Conservation (phyloP, 441 rosid genomes). For the Jatropha podagrica region DNA sequence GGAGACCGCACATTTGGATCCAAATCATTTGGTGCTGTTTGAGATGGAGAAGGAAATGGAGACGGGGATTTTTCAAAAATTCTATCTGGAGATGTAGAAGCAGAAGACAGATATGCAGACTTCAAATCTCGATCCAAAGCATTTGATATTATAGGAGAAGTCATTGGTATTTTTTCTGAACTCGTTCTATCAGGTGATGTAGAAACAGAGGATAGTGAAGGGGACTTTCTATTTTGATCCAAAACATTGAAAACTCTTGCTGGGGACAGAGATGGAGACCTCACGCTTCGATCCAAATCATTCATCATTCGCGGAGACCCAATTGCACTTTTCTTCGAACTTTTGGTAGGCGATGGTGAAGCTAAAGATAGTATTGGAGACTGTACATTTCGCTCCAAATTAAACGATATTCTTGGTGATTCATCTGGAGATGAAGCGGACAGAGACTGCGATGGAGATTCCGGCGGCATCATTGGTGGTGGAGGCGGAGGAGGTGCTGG, state of each 20-base stretch:
- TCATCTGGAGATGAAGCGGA: slow-evolving; percentile 27
- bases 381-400: slow-evolving; percentile 28
- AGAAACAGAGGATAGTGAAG: slow-evolving; percentile 22
- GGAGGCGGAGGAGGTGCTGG: slow-evolving; percentile 22
- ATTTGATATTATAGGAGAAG: slow-evolving; percentile 33
- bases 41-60: slow-evolving; percentile 36
- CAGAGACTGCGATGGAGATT: slow-evolving; percentile 22
- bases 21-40: slow-evolving; percentile 35
- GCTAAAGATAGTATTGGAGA: slow-evolving; percentile 39
- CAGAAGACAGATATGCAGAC: slow-evolving; percentile 43
- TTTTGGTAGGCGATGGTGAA: slow-evolving; percentile 41
- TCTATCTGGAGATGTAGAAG: slow-evolving; percentile 51
- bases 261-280: slow-evolving; percentile 38
- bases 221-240: slow-evolving; percentile 20
- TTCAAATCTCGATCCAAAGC: slow-evolving; percentile 33
- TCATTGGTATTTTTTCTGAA: slow-evolving; percentile 22
- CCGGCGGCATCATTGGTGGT: slow-evolving; percentile 11
- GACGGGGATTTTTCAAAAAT: slow-evolving; percentile 39
- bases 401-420: slow-evolving; percentile 32
- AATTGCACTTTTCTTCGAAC: slow-evolving; percentile 19
- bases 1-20: slow-evolving; percentile 24
- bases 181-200: slow-evolving; percentile 30
- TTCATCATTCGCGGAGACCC: slow-evolving; percentile 22
- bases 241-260: slow-evolving; percentile 21
- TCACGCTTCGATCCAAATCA: slow-evolving; percentile 19